phyloP scores from a whole-genome alignment of 2,329 filamentous ascomycete species.

The Colletotrichum gigasporum region DNA sequence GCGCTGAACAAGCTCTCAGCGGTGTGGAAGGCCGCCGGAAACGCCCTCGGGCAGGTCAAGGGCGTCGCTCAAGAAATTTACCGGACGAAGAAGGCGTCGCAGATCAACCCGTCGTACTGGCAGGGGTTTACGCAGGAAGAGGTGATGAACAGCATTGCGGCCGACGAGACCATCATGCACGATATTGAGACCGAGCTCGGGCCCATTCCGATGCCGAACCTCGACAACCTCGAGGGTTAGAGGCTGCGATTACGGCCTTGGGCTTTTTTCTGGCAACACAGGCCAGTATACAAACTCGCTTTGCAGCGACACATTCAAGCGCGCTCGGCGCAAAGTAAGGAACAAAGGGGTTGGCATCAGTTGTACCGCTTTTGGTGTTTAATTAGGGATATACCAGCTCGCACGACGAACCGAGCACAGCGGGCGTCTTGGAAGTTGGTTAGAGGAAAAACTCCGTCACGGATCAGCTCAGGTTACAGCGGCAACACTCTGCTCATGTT shows the following conservation, averaged over 20 bases:
- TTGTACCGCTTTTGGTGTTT: too few species aligned
- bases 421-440: background rate
- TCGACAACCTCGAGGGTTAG: conserved; percentile 1
- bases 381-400: conserved; percentile 14
- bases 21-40: conserved; percentile 78
- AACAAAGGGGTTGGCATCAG: background rate
- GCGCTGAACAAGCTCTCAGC: conserved; percentile 74
- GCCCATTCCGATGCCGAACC: background rate
- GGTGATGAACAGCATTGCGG: conserved; percentile 63
- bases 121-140: conserved; percentile 63
- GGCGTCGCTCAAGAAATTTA: conserved; percentile 83
- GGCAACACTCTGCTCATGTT: background rate
- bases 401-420: background rate
- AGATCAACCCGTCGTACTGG: conserved; percentile 64
- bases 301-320: too few species aligned
- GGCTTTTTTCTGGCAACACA: too few species aligned
- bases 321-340: too few species aligned
- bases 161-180: conserved; percentile 67
- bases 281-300: too few species aligned
- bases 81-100: conserved; percentile 64
- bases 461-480: background rate
- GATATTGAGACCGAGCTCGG: conserved; percentile 56
- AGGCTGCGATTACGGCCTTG: too few species aligned
- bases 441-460: background rate
- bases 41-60: conserved; percentile 77